Conservation (phyloP, 1,284 basidiomycete genomes). For the Anthracocystis walkeri region DNA sequence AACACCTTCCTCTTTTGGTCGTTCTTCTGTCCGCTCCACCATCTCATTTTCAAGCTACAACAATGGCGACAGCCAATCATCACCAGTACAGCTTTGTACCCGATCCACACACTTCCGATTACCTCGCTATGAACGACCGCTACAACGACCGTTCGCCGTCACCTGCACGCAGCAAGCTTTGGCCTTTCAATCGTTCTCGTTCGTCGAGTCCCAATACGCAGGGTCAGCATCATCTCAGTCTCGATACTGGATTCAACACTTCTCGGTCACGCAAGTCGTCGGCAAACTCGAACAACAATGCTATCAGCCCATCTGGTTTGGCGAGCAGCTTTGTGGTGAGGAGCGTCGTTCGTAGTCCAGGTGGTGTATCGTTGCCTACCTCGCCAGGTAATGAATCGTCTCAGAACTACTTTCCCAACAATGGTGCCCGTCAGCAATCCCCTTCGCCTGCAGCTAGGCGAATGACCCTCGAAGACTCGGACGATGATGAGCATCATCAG, state of each 20-base stretch:
- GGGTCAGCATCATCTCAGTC: slow-evolving; percentile 14
- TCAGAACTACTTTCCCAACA: slow-evolving; percentile 8
- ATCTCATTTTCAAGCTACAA: slow-evolving; percentile 7
- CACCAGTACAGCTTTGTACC: slow-evolving; percentile 33
- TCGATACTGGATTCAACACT: slow-evolving; percentile 26
- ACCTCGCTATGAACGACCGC: slow-evolving; percentile 29
- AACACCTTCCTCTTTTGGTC: slow-evolving; percentile 18
- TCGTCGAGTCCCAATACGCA: slow-evolving; percentile 47
- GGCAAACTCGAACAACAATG: slow-evolving; percentile 19
- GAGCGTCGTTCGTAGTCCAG: slow-evolving; percentile 56
- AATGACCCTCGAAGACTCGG: slow-evolving; percentile 45
- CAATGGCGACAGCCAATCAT: slow-evolving; percentile 22
- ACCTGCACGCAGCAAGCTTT: slow-evolving; percentile 36
- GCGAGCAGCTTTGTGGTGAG: slow-evolving; percentile 55
- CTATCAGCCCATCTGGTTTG: slow-evolving; percentile 29
- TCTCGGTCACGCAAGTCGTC: slow-evolving; percentile 38
- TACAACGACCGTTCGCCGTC: slow-evolving; percentile 30
- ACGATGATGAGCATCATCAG: slow-evolving; percentile 24
- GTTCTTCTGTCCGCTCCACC: slow-evolving; percentile 4
- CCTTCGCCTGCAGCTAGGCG: slow-evolving; percentile 22
- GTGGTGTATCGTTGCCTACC: slow-evolving; percentile 51
- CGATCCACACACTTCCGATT: slow-evolving; percentile 29
- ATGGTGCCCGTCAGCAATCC: slow-evolving; percentile 14
- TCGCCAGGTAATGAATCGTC: slow-evolving; percentile 22
- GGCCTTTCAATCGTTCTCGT: slow-evolving; percentile 56